These are phyloP conservation scores for Acanthamoeba healyi DNA, from an alignment of 208 protist genomes.

Conservation along the genomic window DNA sequence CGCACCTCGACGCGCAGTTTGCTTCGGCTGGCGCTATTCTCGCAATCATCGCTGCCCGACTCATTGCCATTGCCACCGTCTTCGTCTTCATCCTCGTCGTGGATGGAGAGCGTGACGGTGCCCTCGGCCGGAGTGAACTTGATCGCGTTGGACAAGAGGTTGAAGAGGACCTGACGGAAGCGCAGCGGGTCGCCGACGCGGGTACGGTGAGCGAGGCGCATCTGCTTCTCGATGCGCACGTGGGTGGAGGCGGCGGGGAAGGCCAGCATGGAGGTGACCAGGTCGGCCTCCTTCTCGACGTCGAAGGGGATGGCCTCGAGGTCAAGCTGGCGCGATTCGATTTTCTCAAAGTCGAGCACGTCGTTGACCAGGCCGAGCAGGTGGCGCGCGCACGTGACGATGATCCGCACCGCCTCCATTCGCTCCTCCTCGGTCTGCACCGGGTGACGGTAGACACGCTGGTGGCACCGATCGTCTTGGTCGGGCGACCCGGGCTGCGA, in stretches of 20 bases:
- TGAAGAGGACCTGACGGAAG: constrained; percentile 65
- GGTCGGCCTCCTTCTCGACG: background rate
- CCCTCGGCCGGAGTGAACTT: constrained; percentile 70
- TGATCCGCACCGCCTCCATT: background rate
- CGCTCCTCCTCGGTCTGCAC: background rate
- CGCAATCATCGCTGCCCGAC: no score
- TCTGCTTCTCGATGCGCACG: background rate
- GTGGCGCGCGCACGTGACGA: constrained; percentile 40
- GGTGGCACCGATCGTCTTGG: background rate
- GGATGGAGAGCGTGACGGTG: background rate
- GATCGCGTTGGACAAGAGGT: constrained; percentile 71
- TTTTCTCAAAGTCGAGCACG: constrained; percentile 58
- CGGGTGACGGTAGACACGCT: background rate
- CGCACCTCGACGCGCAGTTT: constrained; percentile 59
- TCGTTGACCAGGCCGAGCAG: constrained; percentile 59
- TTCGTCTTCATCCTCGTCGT: background rate
- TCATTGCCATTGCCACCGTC: no score
- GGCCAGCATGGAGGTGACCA: constrained; percentile 17
- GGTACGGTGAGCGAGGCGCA: background rate
- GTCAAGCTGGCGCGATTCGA: constrained; percentile 35
- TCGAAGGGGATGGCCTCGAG: constrained; percentile 43
- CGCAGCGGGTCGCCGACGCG: constrained; percentile 73
- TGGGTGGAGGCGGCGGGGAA: background rate
- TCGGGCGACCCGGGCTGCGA: no score
- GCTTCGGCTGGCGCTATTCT: background rate